Evolutionary conservation across 2,329 filamentous ascomycete species (phyloP).

Genomic region (Monosporascus sp.): DNA sequence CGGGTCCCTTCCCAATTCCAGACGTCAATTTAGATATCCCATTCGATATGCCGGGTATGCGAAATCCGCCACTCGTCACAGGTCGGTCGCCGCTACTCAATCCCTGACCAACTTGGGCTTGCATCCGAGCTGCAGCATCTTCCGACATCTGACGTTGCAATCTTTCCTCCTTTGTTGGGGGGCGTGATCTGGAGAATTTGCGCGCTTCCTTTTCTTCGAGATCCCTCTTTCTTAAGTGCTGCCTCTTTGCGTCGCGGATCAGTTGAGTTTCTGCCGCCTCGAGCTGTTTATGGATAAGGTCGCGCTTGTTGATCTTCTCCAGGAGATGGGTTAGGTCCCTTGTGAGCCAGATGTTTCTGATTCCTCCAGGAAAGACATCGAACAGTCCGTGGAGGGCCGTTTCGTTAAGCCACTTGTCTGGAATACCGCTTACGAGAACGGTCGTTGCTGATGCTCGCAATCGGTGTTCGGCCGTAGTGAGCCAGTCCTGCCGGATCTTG

Average conservation of each 20-base stretch:
- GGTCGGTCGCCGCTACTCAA: constrained; percentile 49
- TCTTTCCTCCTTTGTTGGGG: constrained; percentile 47
- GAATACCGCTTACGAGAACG: constrained; percentile 87
- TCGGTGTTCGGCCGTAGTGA: constrained; percentile 92
- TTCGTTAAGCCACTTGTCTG: constrained; percentile 81
- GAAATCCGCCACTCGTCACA: constrained; percentile 32
- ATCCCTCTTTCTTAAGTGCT: constrained; percentile 63
- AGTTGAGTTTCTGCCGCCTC: constrained; percentile 82
- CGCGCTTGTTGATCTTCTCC: constrained; percentile 75
- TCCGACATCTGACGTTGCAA: constrained; percentile 41
- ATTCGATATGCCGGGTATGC: constrained; percentile 27
- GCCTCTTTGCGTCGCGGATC: constrained; percentile 73
- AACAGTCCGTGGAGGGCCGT: constrained; percentile 80
- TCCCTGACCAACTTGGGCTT: constrained; percentile 47
- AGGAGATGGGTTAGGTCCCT: constrained; percentile 78
- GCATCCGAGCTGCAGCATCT: constrained; percentile 44
- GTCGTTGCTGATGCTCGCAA: constrained; percentile 92
- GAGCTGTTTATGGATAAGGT: constrained; percentile 64
- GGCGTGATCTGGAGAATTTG: constrained; percentile 44
- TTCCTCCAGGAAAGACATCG: constrained; percentile 92
- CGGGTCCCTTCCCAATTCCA: constrained; percentile 43
- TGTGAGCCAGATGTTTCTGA: constrained; percentile 96
- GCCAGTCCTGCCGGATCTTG: constrained; percentile 86
- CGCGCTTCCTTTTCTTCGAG: constrained; percentile 62
- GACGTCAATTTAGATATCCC: constrained; percentile 43